Percentiles rank a stretch among this genome's conserved stretches.
These are phyloP conservation scores for Cyberlindnera petersonii DNA, from an alignment of 805 yeast species.

Conservation along the genomic window DNA sequence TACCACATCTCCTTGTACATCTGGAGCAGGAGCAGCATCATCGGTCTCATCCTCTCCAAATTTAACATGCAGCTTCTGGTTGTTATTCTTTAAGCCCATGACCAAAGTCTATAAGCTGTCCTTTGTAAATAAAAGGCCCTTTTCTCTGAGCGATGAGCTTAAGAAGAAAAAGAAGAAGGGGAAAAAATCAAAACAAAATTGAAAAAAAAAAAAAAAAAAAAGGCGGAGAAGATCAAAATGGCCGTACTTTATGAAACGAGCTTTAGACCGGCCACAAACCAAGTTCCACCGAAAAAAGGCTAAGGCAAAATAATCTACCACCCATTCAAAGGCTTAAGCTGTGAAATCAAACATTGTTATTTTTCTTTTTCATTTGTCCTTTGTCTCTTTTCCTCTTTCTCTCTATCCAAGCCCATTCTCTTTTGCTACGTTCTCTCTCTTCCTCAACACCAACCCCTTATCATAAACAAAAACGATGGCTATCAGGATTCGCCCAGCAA, in stretches of 20 bases:
- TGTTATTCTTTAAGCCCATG: not conserved
- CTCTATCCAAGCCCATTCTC: not conserved
- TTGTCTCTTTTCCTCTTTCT: not conserved
- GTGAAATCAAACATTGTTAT: no score
- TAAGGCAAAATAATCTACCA: no score
- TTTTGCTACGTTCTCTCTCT: not conserved
- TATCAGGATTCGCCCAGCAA: slow-evolving; percentile 31
- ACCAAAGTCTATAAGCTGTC: not conserved
- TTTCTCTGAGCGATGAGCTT: slow-evolving; percentile 2
- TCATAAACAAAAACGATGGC: slow-evolving; percentile 18
- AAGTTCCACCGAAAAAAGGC: no score
- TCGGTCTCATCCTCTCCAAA: slow-evolving; percentile 7
- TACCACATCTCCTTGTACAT: not conserved
- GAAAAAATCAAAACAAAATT: no score
- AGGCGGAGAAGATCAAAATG: no score
- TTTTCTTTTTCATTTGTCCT: no score
- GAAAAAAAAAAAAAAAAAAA: slow-evolving; percentile 1
- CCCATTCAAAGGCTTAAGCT: no score
- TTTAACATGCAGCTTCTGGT: slow-evolving; percentile 13
- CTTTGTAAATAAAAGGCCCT: not conserved
- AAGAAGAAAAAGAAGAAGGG: not conserved
- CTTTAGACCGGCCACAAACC: no score
- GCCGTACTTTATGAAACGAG: no score
- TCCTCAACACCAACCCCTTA: not conserved
- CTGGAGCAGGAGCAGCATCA: no score